A percentile compares a stretch with the other conserved stretches of the same genome.
Evolutionary conservation across 2,329 filamentous ascomycete species (phyloP).

Genomic region (Diaporthe nobilis): DNA sequence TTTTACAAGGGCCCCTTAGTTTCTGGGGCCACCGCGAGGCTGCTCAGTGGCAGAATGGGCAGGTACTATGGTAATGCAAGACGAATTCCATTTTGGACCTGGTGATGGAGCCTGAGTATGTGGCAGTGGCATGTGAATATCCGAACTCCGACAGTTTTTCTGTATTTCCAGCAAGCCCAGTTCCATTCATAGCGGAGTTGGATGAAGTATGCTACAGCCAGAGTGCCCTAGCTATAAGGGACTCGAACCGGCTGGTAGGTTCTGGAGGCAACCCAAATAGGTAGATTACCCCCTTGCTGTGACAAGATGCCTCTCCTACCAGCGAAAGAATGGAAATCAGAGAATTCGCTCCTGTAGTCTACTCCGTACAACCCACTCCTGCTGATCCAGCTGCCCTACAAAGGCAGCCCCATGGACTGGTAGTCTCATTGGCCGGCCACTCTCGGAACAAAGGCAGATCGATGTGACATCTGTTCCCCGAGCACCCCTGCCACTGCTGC

Average conservation of each 20-base stretch:
- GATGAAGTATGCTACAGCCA: background rate
- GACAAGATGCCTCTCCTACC: background rate
- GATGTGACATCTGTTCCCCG: constrained; percentile 27
- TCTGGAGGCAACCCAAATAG: background rate
- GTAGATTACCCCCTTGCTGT: background rate
- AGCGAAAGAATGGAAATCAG: background rate
- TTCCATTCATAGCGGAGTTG: background rate
- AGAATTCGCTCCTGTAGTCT: background rate
- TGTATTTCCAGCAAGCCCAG: background rate
- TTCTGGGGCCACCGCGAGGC: background rate
- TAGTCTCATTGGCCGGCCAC: constrained; percentile 34
- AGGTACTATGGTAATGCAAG: background rate
- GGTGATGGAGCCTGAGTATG: background rate
- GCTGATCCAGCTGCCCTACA: constrained; percentile 16
- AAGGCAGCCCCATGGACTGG: constrained; percentile 13
- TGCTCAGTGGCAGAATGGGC: background rate
- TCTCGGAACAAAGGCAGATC: constrained; percentile 30
- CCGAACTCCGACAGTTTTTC: background rate
- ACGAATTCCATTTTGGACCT: background rate
- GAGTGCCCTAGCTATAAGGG: background rate
- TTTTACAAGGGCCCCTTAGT: constrained; percentile 27
- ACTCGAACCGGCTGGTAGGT: background rate
- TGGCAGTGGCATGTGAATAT: background rate
- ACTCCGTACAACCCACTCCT: background rate
- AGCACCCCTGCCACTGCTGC: constrained; percentile 9